A percentile compares a stretch with the other conserved stretches of the same genome.
These are phyloP conservation scores for Mollisia scopiformis DNA, from an alignment of 2,329 filamentous ascomycete species.

Conservation along the genomic window DNA sequence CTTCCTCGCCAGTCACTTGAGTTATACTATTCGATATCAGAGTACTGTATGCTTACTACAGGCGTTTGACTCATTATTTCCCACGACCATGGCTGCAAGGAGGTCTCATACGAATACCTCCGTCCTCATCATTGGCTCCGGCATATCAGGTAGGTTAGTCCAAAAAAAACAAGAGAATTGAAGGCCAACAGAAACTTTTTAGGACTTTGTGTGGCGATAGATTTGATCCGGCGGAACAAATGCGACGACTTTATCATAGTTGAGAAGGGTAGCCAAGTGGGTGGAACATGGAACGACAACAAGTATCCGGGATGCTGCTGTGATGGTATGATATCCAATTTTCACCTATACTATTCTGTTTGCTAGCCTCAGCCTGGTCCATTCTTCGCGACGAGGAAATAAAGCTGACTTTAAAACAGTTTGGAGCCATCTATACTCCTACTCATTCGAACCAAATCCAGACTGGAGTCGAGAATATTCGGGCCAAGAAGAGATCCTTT, in stretches of 20 bases:
- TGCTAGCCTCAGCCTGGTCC: too few relatives aligned
- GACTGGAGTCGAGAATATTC: slow-evolving; percentile 61
- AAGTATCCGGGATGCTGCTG: slow-evolving; percentile 60
- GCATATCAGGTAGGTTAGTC: slow-evolving; percentile 46
- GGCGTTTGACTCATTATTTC: too few relatives aligned
- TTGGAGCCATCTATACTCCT: slow-evolving; percentile 57
- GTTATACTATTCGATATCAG: too few relatives aligned
- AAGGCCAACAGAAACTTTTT: too few relatives aligned
- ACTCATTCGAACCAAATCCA: slow-evolving; percentile 60
- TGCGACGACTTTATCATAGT: slow-evolving; percentile 46
- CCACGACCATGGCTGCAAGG: too few relatives aligned
- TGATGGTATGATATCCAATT: slow-evolving; percentile 43
- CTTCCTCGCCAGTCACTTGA: too few relatives aligned
- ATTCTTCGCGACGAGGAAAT: too few relatives aligned
- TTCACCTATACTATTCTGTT: too few relatives aligned
- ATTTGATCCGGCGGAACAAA: slow-evolving; percentile 45
- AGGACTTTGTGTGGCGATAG: slow-evolving; percentile 44
- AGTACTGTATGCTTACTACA: too few relatives aligned
- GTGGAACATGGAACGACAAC: slow-evolving; percentile 56
- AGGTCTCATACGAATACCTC: too few relatives aligned
- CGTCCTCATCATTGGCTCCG: slow-evolving; percentile 45
- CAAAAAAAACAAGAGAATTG: too few relatives aligned
- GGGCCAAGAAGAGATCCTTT: slow-evolving; percentile 61
- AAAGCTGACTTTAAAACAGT: slow-evolving; percentile 37
- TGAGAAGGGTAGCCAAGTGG: slow-evolving; percentile 44